These are phyloP conservation scores for Phialemonium atrogriseum DNA, from an alignment of 2,329 filamentous ascomycete genomes.

Conservation along the genomic window DNA sequence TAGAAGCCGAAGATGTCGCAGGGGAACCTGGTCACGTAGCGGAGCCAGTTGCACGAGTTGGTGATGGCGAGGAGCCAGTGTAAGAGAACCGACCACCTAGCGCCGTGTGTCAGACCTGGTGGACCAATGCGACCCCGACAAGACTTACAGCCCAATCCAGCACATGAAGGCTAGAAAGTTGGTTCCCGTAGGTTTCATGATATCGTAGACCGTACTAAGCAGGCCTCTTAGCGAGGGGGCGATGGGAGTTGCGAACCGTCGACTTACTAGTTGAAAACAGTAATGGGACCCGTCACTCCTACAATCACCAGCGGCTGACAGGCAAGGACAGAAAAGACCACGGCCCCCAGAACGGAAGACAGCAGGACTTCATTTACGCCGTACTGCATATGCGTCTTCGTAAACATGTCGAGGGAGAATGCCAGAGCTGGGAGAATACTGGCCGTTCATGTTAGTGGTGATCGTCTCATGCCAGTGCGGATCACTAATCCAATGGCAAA, in stretches of 20 bases:
- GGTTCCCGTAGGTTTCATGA: conserved; percentile 67
- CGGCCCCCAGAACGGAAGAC: conserved; percentile 70
- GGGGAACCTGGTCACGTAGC: conserved; percentile 83
- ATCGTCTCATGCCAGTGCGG: neutral
- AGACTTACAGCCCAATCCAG: conserved; percentile 69
- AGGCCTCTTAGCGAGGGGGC: neutral
- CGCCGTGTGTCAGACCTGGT: no score
- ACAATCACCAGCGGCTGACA: conserved; percentile 87
- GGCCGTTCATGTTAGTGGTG: conserved; percentile 10
- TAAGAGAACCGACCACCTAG: conserved; percentile 72
- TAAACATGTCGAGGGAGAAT: conserved; percentile 90
- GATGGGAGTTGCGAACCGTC: neutral
- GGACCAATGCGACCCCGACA: neutral
- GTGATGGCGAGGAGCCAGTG: conserved; percentile 78
- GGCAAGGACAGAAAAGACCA: conserved; percentile 72
- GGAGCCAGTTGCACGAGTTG: conserved; percentile 82
- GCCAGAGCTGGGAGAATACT: conserved; percentile 82
- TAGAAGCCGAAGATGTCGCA: conserved; percentile 95
- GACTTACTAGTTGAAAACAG: conserved; percentile 77
- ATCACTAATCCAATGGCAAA: neutral
- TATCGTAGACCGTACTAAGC: conserved; percentile 75
- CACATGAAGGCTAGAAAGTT: conserved; percentile 88
- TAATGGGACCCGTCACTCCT: conserved; percentile 84
- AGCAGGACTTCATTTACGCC: conserved; percentile 90
- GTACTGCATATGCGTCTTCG: conserved; percentile 74